Base-by-base conservation (phyloP, 768 basidiomycete species). In the Suillus sp. region DNA sequence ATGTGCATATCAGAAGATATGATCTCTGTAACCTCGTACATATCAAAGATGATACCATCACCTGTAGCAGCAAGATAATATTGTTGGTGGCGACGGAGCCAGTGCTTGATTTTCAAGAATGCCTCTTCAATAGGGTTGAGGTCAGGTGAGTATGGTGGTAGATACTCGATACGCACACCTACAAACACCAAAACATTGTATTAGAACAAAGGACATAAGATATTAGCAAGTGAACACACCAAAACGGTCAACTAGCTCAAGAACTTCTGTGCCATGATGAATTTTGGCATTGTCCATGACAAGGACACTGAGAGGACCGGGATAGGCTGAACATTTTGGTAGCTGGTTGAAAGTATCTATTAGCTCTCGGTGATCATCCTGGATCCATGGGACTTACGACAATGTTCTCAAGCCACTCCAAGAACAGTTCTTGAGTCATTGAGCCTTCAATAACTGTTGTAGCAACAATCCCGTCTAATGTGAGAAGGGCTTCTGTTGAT, bases 81-180 rank as follows among this genome's bases (percentile, higher is more conserved):
- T n/a, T 45, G 20, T 16, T 64, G 40, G 51, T 78, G 64, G 0
- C 70, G 58, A 4, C 66, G 67, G 48, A 79, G 68, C 25, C 51
- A 68, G 16, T 64, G 34, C 56, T 80, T 79, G 68, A 79, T 71
- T 63, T 74, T 69, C 3, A 74, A 77, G 62, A 79, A 80, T 0
- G 75, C 78, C 58, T 78, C 75, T 64, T 80, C 73, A 22, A 78
- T 79, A 1, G 79, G 78, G 56, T 80, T 79, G 55, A 76, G 61
- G 47, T 80, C 75, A 0, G 78, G 78, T 1, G 78, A 80, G 59
- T 79, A 80, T 9, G 75, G 77, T 1, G 74, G 78, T 13, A 79
- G 70, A 59, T 64, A 79, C 71, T n/a, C n/a, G n/a, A n/a, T n/a
- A n/a, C n/a, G n/a, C n/a, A n/a, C n/a, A 59, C 68, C 75, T 77